These are phyloP conservation scores for Coriaria nepalensis DNA, from an alignment of 306 rosid genomes.

Conservation along the genomic window DNA sequence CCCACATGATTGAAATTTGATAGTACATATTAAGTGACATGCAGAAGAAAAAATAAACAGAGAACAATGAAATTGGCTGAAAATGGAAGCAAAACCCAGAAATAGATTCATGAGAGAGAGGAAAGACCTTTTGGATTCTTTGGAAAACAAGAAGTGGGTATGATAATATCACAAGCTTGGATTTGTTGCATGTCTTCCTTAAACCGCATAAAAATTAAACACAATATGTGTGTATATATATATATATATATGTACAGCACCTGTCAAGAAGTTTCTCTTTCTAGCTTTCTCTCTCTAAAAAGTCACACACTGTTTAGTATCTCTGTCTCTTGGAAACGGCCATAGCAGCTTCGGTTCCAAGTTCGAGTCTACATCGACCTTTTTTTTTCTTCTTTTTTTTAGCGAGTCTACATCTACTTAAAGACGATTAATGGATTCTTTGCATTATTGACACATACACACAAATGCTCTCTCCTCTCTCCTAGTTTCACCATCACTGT, in stretches of 20 bases:
- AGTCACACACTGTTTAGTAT: too few species aligned
- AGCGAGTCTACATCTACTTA: too few species aligned
- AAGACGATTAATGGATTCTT: too few species aligned
- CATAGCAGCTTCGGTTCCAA: too few species aligned
- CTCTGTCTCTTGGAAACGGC: too few species aligned
- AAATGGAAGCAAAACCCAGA: not conserved
- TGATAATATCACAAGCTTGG: not conserved
- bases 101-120: not conserved
- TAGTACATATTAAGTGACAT: not conserved
- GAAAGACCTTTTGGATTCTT: slow-evolving; percentile 16
- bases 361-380: too few species aligned
- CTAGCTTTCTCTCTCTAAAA: too few species aligned
- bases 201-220: slow-evolving; percentile 13
- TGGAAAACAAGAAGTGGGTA: slow-evolving; percentile 17
- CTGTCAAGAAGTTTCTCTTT: too few species aligned
- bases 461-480: slow-evolving; percentile 17
- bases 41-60: not conserved
- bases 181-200: slow-evolving; percentile 16
- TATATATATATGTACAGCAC: too few species aligned
- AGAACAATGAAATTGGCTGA: not conserved
- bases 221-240: too few species aligned
- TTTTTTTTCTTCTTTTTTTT: too few species aligned
- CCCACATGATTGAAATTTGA: too few species aligned
- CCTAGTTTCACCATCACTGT: slow-evolving; percentile 17
- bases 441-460: slow-evolving; percentile 12